A percentile compares a stretch with the other conserved stretches of the same genome.
Evolutionary conservation across 1,284 basidiomycete genomes (phyloP).

Genomic region (Malassezia nana): DNA sequence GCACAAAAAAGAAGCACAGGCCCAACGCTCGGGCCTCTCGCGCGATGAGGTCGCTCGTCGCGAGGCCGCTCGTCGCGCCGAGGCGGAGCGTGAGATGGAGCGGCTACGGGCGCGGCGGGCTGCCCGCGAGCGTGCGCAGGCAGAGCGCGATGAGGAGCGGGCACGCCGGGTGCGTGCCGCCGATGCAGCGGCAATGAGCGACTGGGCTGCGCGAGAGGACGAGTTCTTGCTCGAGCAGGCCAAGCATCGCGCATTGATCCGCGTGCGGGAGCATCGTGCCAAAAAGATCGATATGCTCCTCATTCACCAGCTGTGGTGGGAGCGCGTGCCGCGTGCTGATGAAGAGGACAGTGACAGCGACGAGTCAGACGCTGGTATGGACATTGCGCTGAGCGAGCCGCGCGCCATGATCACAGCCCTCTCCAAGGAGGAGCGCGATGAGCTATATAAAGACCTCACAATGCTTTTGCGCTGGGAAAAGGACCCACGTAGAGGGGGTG

Average conservation of each 20-base stretch:
- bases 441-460: constrained; percentile 87
- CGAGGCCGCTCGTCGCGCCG: constrained; percentile 70
- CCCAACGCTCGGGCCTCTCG: constrained; percentile 74
- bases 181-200: constrained; percentile 91
- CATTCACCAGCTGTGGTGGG: constrained; percentile 43
- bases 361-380: constrained; percentile 74
- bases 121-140: constrained; percentile 79
- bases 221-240: constrained; percentile 96
- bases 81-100: constrained; percentile 80
- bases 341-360: constrained; percentile 71
- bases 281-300: constrained; percentile 45
- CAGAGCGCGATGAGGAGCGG: constrained; percentile 82
- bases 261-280: constrained; percentile 86
- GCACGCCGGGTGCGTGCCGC: constrained; percentile 73
- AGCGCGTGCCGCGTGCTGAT: constrained; percentile 66
- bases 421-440: constrained; percentile 73
- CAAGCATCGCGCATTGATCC: constrained; percentile 75
- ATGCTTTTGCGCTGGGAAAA: constrained; percentile 80
- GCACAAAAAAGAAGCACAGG: constrained; percentile 97
- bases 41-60: constrained; percentile 66
- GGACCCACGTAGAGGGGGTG: constrained; percentile 75
- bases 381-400: constrained; percentile 95
- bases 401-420: constrained; percentile 90
- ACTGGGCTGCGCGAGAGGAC: constrained; percentile 94
- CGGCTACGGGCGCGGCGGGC: constrained; percentile 77